Conservation (phyloP, 2,329 filamentous ascomycete genomes). For the Aschersonia sp. region DNA sequence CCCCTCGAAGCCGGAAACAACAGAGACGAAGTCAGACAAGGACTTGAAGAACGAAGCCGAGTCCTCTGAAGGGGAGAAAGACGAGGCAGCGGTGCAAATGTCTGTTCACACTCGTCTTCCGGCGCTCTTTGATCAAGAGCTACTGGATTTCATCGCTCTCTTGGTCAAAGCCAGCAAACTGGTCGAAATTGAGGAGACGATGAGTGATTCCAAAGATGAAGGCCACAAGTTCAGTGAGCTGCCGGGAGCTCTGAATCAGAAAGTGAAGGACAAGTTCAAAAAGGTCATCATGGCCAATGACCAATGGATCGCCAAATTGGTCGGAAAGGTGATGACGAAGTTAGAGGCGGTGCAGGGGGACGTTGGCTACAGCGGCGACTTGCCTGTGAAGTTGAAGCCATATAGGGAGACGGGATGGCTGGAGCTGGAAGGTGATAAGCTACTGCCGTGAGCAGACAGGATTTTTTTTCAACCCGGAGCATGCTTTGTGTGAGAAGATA, state of each 20-base stretch:
- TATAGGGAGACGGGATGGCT: constrained; percentile 3
- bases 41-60: not conserved
- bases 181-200: constrained; percentile 1
- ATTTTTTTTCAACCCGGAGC: no score
- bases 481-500: no score
- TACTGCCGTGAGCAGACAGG: constrained; percentile 25
- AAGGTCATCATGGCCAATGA: constrained; percentile 11
- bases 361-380: constrained; percentile 2
- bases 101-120: constrained; percentile 1
- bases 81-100: not conserved
- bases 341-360: constrained; percentile 2
- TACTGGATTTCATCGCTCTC: constrained; percentile 3
- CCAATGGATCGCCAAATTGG: constrained; percentile 3
- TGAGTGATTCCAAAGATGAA: not conserved
- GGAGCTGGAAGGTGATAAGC: constrained; percentile 14
- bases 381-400: not conserved
- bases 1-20: not conserved
- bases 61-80: not conserved
- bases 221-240: constrained; percentile 2
- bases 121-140: constrained; percentile 2
- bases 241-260: constrained; percentile 10
- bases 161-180: constrained; percentile 4
- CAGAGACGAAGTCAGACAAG: not conserved
- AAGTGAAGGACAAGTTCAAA: constrained; percentile 40
- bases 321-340: constrained; percentile 3